Evolutionary conservation across 1,284 basidiomycete species (phyloP), one percentile per base, ranked within the genome.

Genomic region (Trichosporon ovoides): DNA sequence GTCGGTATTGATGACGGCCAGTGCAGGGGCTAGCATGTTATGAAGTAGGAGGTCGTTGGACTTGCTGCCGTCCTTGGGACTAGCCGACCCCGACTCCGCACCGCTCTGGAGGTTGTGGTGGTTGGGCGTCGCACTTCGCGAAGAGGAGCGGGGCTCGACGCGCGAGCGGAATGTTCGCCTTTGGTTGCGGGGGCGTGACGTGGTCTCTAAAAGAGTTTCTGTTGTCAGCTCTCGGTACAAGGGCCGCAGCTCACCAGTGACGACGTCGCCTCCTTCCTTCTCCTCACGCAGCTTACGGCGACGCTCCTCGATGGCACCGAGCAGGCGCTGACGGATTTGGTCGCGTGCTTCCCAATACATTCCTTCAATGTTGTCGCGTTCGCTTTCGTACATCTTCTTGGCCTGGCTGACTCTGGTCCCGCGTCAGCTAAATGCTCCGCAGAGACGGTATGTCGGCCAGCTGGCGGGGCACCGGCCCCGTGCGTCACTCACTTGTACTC

Each of bases 251-350:
- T 64, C 54, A 80, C 79, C 80, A 9, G 78, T 68, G 7, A 78
- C 74, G 11, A 79, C 68, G 50, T 80, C 80, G 12, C 77, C 77
- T n/a, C 78, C 77, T 53, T 82, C 81, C 66, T 81, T 81, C 64
- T 82, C 81, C 56, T 81, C 81, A 38, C 77, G 70, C 36, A 81
- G 65, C 56, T 79, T 78, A 62, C 77, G 71, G 48, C 79, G 63
- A 31, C 80, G 63, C 59, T 82, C 81, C 62, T 82, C 81, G 33
- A 81, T 71, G 3, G 76, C 72, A n/a, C 76, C 78, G 11, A 81
- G 59, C 37, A 82, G 59, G 35, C 78, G 66, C 61, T 79, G 76
- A 35, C 70, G 64, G 9, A 77, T 75, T 20, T 74, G 72, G 53
- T 78, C 78, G 28, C 75, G 71, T 11, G 78, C 76, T 37, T 74